Percentiles rank a stretch among this genome's conserved stretches.
These are phyloP conservation scores for Capsella bursapastoris DNA, from an alignment of 345 rosid species.

Conservation along the genomic window DNA sequence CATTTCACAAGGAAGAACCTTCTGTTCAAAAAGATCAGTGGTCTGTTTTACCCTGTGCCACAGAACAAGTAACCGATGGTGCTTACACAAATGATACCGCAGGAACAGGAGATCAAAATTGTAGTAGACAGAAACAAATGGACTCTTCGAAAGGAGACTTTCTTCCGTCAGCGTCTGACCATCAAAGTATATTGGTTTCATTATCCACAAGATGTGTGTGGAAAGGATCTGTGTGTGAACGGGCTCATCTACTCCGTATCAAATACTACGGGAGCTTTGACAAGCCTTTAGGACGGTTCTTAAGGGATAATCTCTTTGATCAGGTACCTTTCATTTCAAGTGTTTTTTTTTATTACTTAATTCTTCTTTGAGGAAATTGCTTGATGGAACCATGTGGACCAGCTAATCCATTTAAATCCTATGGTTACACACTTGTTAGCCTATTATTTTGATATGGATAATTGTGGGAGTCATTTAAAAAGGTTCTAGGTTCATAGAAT, in stretches of 20 bases:
- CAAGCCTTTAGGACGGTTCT: slow-evolving; percentile 88
- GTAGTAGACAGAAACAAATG: slow-evolving; percentile 48
- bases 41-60: slow-evolving; percentile 32
- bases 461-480: slow-evolving; percentile 11
- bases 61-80: slow-evolving; percentile 40
- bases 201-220: slow-evolving; percentile 88
- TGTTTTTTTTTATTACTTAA: neutral
- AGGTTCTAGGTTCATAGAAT: slow-evolving; percentile 15
- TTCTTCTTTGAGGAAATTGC: slow-evolving; percentile 17
- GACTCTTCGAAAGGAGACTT: slow-evolving; percentile 77
- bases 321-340: slow-evolving; percentile 56
- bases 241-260: slow-evolving; percentile 85
- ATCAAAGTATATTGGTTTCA: slow-evolving; percentile 97
- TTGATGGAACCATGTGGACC: slow-evolving; percentile 24
- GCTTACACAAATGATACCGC: slow-evolving; percentile 36
- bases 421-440: slow-evolving; percentile 19
- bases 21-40: slow-evolving; percentile 35
- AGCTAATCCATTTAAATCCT: slow-evolving; percentile 22
- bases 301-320: slow-evolving; percentile 89
- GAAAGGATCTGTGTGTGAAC: slow-evolving; percentile 93
- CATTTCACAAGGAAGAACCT: slow-evolving; percentile 33
- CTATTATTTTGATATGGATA: slow-evolving; percentile 20
- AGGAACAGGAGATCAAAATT: slow-evolving; percentile 40
- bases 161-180: slow-evolving; percentile 89
- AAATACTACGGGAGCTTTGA: slow-evolving; percentile 96